Conservation (phyloP, 2,329 filamentous ascomycete genomes). For the Neofusicoccum sp. region DNA sequence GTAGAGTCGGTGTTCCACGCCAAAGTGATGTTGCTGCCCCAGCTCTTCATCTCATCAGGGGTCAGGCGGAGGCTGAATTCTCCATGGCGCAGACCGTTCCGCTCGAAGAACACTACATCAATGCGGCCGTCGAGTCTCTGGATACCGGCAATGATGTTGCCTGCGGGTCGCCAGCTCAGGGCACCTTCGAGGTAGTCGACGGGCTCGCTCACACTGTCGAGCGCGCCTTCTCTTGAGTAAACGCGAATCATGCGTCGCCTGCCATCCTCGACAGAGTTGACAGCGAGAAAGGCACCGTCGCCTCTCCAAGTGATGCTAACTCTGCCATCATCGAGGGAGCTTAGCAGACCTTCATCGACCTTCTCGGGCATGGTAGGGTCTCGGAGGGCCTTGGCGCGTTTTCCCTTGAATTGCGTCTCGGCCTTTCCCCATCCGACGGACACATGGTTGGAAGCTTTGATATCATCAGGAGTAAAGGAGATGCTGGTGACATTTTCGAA, state of each 20-base stretch:
- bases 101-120: constrained; percentile 91
- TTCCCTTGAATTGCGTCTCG: constrained; percentile 96
- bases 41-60: constrained; percentile 55
- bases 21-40: constrained; percentile 62
- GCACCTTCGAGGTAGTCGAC: constrained; percentile 86
- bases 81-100: constrained; percentile 95
- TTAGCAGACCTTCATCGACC: constrained; percentile 78
- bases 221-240: constrained; percentile 82
- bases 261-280: constrained; percentile 72
- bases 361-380: constrained; percentile 95
- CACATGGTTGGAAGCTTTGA: constrained; percentile 87
- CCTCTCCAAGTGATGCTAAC: constrained; percentile 87
- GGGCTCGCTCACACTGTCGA: constrained; percentile 93
- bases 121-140: constrained; percentile 68
- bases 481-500: constrained; percentile 83
- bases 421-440: constrained; percentile 98
- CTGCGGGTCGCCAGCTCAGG: constrained; percentile 86
- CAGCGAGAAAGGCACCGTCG: constrained; percentile 84
- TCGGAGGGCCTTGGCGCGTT: constrained; percentile 77
- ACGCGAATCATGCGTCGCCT: constrained; percentile 79
- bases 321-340: constrained; percentile 67
- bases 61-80: constrained; percentile 77
- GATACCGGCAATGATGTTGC: constrained; percentile 85
- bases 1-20: constrained; percentile 92
- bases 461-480: constrained; percentile 69